Base-by-base conservation (phyloP, 164 flowering plant species). In the Sedum album region DNA sequence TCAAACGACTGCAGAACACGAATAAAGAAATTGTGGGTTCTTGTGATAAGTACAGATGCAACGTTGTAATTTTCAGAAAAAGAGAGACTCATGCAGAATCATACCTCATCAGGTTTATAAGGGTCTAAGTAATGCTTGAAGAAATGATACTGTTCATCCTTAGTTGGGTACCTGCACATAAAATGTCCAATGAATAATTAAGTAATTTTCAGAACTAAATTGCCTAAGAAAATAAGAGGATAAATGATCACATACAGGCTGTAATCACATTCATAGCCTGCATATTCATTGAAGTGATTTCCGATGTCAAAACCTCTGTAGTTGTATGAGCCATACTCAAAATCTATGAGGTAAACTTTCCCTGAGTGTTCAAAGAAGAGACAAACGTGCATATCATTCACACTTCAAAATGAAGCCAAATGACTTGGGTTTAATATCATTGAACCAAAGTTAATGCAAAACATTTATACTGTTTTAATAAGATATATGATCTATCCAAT, bases 241-340 rank as follows among this genome's bases (percentile, higher is more conserved):
- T 53, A 10, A 25, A 38, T 25, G 31, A 55, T 26, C 61, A 75
- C 93, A 41, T 85, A 95, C 97, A 90, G 78, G 81, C 79, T 85
- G 79, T 85, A 92, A 83, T 92, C 96, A 78, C 99, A 92, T 53
- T 95, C 97, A 76, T 84, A 86, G 75, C 99, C 99, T 30, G 99
- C 99, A 83, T 90, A 95, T 79, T 95, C 99, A 67, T 86, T 90
- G 86, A 95, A 95, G 85, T 95, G 99, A 75, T 95, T 95, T 67
- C 91, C 99, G 66, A 95, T 90, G 81, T 95, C 99, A 79, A 78
- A 92, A 61, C 99, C 99, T 79, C 99, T 80, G 79, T 88, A 92
- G 70, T 76, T 92, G 79, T 90, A 95, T 26, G 96, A 91, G 57
- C 97, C 99, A 71, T 95, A 95, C 77, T 95, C 99, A 74, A 91